Conservation (phyloP, 192 early-diverging fungal genomes). For the Backusella macrospora region DNA sequence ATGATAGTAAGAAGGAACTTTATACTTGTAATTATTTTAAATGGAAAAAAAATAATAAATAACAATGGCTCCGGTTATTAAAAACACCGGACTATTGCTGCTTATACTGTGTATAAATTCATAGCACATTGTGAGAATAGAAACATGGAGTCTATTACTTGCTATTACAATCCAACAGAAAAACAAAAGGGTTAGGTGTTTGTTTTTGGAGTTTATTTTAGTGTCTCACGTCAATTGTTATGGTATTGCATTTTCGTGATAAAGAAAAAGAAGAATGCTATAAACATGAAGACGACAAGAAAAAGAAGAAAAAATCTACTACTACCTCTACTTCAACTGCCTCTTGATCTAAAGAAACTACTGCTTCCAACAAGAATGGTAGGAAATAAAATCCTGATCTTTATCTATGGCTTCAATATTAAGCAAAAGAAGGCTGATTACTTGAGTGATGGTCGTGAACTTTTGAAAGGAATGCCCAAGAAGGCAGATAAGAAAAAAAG, state of each 20-base stretch:
- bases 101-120: neutral
- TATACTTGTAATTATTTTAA: neutral
- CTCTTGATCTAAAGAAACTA: neutral
- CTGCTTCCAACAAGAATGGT: neutral
- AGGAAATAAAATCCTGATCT: neutral
- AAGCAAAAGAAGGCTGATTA: neutral
- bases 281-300: neutral
- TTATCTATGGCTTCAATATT: neutral
- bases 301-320: neutral
- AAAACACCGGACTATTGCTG: neutral
- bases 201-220: neutral
- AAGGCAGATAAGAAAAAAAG: neutral
- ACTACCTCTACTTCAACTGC: neutral
- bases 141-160: neutral
- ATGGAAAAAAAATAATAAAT: neutral
- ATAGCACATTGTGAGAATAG: neutral
- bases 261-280: neutral
- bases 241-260: too few relatives aligned
- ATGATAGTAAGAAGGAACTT: neutral
- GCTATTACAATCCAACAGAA: too few relatives aligned
- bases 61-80: neutral
- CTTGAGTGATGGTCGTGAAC: neutral
- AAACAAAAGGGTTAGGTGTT: too few relatives aligned
- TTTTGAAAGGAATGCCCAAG: neutral
- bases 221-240: neutral